phyloP scores from a whole-genome alignment of 129 eudicot species.

The Escallonia rubra region DNA sequence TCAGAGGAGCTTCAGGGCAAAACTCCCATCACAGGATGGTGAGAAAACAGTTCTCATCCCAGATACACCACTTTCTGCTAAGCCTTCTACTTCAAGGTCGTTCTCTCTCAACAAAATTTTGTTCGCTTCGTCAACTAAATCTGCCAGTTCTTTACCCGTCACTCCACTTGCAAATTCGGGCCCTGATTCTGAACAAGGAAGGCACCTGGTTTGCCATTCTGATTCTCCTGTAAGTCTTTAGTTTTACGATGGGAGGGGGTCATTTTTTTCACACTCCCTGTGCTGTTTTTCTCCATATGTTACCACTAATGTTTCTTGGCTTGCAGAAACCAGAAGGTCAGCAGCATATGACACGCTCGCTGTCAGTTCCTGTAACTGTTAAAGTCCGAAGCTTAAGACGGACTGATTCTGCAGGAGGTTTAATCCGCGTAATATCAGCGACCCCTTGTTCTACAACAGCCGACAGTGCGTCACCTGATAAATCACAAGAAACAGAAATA shows the following conservation, averaged over 20 bases:
- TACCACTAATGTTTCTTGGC: conserved; percentile 5
- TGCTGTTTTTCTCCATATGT: conserved; percentile 7
- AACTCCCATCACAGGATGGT: conserved; percentile 31
- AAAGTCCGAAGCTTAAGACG: conserved; percentile 47
- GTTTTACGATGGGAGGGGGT: neutral
- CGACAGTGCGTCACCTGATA: conserved; percentile 26
- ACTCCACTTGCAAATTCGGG: conserved; percentile 53
- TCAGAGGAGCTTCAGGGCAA: conserved; percentile 37
- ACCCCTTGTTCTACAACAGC: conserved; percentile 28
- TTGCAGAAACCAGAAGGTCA: conserved; percentile 28
- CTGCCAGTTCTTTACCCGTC: conserved; percentile 53
- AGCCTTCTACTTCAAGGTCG: conserved; percentile 55
- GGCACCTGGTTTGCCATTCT: conserved; percentile 12
- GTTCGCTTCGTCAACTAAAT: conserved; percentile 43
- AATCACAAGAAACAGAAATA: conserved; percentile 32
- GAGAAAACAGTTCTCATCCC: conserved; percentile 55
- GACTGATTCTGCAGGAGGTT: conserved; percentile 43
- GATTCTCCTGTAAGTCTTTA: conserved; percentile 33
- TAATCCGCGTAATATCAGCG: conserved; percentile 44
- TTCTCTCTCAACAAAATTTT: conserved; percentile 54
- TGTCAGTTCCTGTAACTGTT: conserved; percentile 61
- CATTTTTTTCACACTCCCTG: neutral
- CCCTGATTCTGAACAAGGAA: conserved; percentile 24
- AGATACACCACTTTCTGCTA: conserved; percentile 40
- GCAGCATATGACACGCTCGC: conserved; percentile 40